These are phyloP conservation scores for Tricholoma terreum DNA, from an alignment of 768 basidiomycete species.

Conservation along the genomic window DNA sequence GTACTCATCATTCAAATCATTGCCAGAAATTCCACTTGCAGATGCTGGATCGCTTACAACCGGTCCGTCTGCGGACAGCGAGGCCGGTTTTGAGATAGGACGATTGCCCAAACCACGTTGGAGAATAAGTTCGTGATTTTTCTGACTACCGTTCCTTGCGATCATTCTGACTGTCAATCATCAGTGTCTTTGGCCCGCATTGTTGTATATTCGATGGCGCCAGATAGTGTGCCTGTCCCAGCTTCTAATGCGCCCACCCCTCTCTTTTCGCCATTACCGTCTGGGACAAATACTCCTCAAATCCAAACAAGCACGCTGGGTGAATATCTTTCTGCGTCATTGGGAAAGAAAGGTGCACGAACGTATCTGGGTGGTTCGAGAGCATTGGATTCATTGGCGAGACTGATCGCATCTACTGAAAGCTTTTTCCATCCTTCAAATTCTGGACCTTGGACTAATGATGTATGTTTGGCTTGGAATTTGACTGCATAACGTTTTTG, in stretches of 20 bases:
- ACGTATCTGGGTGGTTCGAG: slow-evolving; percentile 80
- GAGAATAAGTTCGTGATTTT: slow-evolving; percentile 56
- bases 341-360: slow-evolving; percentile 46
- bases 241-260: slow-evolving; percentile 71
- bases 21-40: slow-evolving; percentile 69
- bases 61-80: slow-evolving; percentile 70
- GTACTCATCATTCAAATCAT: slow-evolving; percentile 6
- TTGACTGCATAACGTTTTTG: background rate
- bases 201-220: slow-evolving; percentile 86
- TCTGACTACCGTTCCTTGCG: slow-evolving; percentile 11
- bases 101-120: slow-evolving; percentile 69
- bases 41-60: slow-evolving; percentile 74
- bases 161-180: slow-evolving; percentile 5
- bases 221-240: slow-evolving; percentile 54
- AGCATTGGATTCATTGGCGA: slow-evolving; percentile 82
- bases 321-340: slow-evolving; percentile 59
- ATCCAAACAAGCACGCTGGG: slow-evolving; percentile 43
- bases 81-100: slow-evolving; percentile 70
- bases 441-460: slow-evolving; percentile 77
- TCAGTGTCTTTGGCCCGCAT: slow-evolving; percentile 78
- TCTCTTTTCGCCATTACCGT: slow-evolving; percentile 64
- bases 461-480: slow-evolving; percentile 42
- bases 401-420: slow-evolving; percentile 83
- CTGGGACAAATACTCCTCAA: slow-evolving; percentile 58
- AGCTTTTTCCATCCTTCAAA: slow-evolving; percentile 91